Evolutionary conservation across 139 green algal genomes (phyloP).

Genomic region (Chlorella sp.): DNA sequence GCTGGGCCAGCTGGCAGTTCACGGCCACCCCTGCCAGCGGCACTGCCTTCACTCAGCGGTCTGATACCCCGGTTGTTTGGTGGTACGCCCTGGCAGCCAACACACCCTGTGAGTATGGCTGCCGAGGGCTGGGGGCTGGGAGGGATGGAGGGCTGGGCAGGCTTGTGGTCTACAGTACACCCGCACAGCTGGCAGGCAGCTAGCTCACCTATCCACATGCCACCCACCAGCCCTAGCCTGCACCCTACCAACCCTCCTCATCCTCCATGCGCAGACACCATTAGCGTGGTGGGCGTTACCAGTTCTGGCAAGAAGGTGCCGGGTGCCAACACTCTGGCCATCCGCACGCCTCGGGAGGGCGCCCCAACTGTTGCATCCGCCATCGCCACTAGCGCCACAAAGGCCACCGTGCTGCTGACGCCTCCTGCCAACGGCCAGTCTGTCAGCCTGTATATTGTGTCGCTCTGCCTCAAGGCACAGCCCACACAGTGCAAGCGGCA

Average conservation of each 20-base stretch:
- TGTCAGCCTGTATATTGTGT: neutral
- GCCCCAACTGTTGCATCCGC: neutral
- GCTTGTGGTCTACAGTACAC: accelerated
- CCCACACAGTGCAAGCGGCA: neutral
- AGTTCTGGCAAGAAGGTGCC: neutral
- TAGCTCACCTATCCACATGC: too few species aligned
- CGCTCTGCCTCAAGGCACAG: neutral
- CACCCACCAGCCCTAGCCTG: too few species aligned
- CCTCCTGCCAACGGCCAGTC: neutral
- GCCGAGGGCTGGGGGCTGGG: too few species aligned
- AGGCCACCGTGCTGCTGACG: neutral
- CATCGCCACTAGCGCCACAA: neutral
- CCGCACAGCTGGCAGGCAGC: neutral
- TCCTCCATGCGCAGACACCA: neutral
- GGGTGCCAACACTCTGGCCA: neutral
- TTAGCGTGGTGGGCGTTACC: neutral
- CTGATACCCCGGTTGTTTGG: too few species aligned
- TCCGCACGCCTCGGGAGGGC: neutral
- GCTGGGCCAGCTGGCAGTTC: too few species aligned
- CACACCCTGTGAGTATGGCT: neutral
- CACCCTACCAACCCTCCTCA: too few species aligned
- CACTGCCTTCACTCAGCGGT: too few species aligned
- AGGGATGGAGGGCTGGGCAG: too few species aligned
- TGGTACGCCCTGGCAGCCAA: too few species aligned
- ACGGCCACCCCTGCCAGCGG: too few species aligned